Conservation (phyloP, 1,284 basidiomycete species). For the Naganishia albida region DNA sequence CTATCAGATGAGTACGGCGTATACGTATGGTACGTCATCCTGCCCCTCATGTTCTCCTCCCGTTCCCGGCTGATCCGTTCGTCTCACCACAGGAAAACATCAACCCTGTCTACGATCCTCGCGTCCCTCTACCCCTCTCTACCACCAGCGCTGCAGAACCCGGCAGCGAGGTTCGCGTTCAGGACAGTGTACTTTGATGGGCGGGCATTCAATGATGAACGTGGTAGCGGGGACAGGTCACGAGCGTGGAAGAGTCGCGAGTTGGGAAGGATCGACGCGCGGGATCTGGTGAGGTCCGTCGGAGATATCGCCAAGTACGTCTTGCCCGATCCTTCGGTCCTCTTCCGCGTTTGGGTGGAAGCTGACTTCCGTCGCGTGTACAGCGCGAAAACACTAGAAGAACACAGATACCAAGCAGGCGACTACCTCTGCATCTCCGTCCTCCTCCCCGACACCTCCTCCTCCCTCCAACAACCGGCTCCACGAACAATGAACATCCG, state of each 20-base stretch:
- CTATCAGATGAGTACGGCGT: conserved; percentile 25
- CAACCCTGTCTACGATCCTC: conserved; percentile 21
- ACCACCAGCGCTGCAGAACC: background rate
- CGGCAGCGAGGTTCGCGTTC: conserved; percentile 9
- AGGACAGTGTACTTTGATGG: conserved; percentile 17
- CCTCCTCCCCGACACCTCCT: background rate
- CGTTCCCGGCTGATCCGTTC: background rate
- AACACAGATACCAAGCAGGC: conserved; percentile 8
- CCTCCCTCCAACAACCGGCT: background rate
- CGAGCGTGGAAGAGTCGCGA: conserved; percentile 18
- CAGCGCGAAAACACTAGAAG: conserved; percentile 22
- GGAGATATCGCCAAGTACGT: conserved; percentile 15
- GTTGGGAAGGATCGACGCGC: conserved; percentile 16
- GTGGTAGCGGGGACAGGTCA: background rate
- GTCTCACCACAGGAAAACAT: conserved; percentile 3
- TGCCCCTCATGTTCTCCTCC: background rate
- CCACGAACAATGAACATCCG: no score
- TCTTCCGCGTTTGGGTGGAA: background rate
- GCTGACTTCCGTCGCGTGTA: background rate
- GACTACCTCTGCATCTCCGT: conserved; percentile 23
- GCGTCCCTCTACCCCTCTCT: conserved; percentile 22
- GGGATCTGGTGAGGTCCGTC: conserved; percentile 2
- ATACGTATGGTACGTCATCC: conserved; percentile 16
- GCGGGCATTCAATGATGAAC: background rate
- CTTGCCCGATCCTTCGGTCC: background rate